phyloP scores from a whole-genome alignment of 352 stramenopile genomes.

The Phytophthora pistaciae region DNA sequence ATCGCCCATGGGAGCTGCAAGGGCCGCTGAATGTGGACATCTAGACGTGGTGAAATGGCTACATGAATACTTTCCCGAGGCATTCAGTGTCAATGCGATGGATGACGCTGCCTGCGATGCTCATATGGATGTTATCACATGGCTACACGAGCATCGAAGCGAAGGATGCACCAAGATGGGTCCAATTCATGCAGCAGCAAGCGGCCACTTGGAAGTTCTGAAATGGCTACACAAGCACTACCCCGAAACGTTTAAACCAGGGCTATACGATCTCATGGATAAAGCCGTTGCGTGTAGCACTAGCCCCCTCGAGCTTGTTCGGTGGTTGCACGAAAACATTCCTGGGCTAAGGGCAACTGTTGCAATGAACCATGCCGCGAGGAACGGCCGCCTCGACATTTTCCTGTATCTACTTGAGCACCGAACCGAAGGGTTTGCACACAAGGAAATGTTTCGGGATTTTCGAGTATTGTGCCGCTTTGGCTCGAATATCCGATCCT shows the following conservation, averaged over 20 bases:
- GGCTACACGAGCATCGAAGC: neutral
- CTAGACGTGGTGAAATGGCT: neutral
- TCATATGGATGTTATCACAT: neutral
- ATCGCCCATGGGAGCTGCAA: neutral
- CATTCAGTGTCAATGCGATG: neutral
- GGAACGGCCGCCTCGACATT: neutral
- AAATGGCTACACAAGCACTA: neutral
- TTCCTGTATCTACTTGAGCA: slow-evolving; percentile 1
- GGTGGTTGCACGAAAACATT: neutral
- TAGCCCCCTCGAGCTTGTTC: neutral
- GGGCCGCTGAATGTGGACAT: neutral
- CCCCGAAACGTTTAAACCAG: neutral
- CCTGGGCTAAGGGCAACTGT: neutral
- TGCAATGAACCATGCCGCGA: neutral
- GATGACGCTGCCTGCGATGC: neutral
- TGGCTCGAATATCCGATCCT: neutral
- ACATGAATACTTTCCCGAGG: neutral
- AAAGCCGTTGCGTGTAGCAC: neutral
- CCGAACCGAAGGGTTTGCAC: neutral
- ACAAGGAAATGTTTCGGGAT: neutral
- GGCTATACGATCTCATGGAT: neutral
- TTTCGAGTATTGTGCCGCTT: neutral
- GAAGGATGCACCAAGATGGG: neutral
- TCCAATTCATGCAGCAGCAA: neutral
- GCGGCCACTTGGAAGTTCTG: neutral